Base-by-base conservation (phyloP, 2,329 filamentous ascomycete genomes). In the Fulvia fulva region DNA sequence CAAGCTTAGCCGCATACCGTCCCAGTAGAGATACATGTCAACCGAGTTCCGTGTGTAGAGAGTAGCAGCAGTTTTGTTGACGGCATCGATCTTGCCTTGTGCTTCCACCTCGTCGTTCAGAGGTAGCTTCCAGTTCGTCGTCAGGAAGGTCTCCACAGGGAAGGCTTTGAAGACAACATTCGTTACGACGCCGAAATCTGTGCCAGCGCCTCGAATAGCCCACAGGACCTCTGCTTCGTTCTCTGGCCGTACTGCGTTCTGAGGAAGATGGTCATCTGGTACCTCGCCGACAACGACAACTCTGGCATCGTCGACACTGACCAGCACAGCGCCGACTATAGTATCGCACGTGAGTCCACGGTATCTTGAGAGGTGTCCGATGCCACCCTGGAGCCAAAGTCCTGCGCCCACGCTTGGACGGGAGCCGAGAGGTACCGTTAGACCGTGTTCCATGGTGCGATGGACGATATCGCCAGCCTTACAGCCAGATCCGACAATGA, bases 331-430 rank as follows among this genome's bases (percentile, higher is more conserved):
- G 61, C 85, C 84, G n/a, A 86, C 68, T 47, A 87, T 81, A 46
- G 78, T 68, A 62, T 87, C 84, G 62, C 82, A 86, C 2, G 83
- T 61, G 12, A 88, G 81, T 1, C 85, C 84, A 61, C 84, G 70
- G 8, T 76, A 55, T 58, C 84, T 76, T 34, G 80, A 66, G n/a
- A 85, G 72, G 62, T 86, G 83, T 1, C 84, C 84, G 51, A 87
- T 84, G 53, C 85, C 84, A 43, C 85, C 85, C 74, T 87, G 84
- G 49, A 88, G 74, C 83, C 83, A 87, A 14, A 84, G 63, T 0
- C 85, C 85, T 0, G 82, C 79, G 2, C 85, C 85, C 25, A 87
- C 83, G 62, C 83, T 87, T 61, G 85, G 85, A 5, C 85, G 81
- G 25, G 82, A 68, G 2, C 85, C 85, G 2, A 87, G 68, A 0